Evolutionary conservation across 2,329 filamentous ascomycete species (phyloP), one percentile per base, ranked within the genome.

Genomic region (Aspergillus proliferans): DNA sequence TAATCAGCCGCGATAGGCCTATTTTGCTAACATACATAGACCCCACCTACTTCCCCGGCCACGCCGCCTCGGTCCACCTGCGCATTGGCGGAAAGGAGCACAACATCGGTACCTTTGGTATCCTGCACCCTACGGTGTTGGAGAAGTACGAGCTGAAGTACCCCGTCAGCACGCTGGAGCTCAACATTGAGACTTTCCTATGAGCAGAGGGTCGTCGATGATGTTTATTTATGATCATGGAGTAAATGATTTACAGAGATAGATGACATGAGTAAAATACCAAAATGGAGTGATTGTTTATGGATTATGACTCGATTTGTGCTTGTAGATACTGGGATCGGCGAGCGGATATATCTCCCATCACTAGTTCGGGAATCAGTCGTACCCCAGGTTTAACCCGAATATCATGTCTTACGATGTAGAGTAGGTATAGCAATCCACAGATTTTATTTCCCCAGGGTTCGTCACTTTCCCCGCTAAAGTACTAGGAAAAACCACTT

Each of bases 121-220:
- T 98, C 58, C 72, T 98, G 66, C 92, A 98, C 71, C 94, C 93
- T 40, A 86, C 83, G 5, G 93, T 97, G 56, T 76, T 97, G 63
- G 89, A 95, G 68, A 93, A 94, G 63, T 96, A 93, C 71, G 91
- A 95, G 62, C 77, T 96, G 65, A 88, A 82, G 80, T 89, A 91
- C 76, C 92, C 93, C 39, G 90, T 95, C 61, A 96, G 90, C 73
- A 90, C 88, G 40, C 74, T 98, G 58, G 93, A 98, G 76, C 81
- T 98, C 67, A 95, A 97, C 71, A 81, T 97, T 28, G 92, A 97
- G 73, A 82, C 87, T 58, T 94, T 98, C 79, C 77, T 96, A 73
- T 95, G 57, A 67, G 53, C 34, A 15, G n/a, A 36, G 34, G 34
- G 14, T 14, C 14, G 19, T 12, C 7, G 30, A 44, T 22, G 9